These are phyloP conservation scores for Cordyceps pruinosa DNA, from an alignment of 2,329 filamentous ascomycete genomes.

Conservation along the genomic window DNA sequence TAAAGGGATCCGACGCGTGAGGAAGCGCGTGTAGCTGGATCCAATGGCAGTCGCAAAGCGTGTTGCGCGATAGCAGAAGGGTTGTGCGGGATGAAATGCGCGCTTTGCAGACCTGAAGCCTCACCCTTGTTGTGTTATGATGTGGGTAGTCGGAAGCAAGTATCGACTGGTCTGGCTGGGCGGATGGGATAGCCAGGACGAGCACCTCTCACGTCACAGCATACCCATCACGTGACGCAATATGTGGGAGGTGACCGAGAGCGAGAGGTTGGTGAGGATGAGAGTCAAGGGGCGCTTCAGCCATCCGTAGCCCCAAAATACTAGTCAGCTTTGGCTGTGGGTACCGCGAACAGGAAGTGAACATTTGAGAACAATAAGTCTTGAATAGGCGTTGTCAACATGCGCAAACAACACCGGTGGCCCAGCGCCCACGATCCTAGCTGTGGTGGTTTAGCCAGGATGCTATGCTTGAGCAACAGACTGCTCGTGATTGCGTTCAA, in stretches of 20 bases:
- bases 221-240: conserved; percentile 13
- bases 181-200: conserved; percentile 3
- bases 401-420: background rate
- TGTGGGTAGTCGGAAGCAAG: conserved; percentile 11
- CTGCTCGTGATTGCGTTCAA: background rate
- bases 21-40: conserved; percentile 9
- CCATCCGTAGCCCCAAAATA: background rate
- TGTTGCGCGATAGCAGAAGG: conserved; percentile 10
- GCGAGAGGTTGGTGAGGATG: conserved; percentile 9
- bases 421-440: background rate
- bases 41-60: conserved; percentile 13
- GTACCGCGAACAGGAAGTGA: background rate
- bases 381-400: background rate
- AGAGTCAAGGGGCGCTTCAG: conserved; percentile 2
- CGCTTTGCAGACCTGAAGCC: conserved; percentile 2
- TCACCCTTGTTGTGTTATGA: conserved; percentile 10
- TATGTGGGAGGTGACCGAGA: conserved; percentile 9
- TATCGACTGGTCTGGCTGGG: conserved; percentile 11
- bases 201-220: conserved; percentile 14
- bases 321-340: conserved; percentile 1
- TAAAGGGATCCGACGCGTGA: conserved; percentile 12
- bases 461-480: background rate
- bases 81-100: conserved; percentile 12
- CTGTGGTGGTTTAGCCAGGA: conserved; percentile 2
- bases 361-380: background rate